Evolutionary conservation across 139 green algal species (phyloP).

Genomic region (Asterochloris erici): DNA sequence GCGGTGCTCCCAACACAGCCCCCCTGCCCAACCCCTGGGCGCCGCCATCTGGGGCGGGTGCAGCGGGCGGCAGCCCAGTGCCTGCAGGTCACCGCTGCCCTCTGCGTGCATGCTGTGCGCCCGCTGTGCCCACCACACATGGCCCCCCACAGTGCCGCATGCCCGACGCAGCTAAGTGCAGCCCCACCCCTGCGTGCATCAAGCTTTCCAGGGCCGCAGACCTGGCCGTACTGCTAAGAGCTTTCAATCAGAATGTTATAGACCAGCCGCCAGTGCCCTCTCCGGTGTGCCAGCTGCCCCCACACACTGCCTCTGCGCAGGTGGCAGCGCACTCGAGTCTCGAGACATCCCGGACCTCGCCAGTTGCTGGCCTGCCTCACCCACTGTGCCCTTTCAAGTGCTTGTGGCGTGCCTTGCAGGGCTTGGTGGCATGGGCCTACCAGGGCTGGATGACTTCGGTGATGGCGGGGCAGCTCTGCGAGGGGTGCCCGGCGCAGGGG

Average conservation of each 20-base stretch:
- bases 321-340: no score
- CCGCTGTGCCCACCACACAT: neutral
- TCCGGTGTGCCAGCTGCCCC: no score
- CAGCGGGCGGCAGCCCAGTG: neutral
- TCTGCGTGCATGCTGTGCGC: neutral
- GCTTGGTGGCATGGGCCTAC: conserved; percentile 5
- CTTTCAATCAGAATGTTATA: no score
- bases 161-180: no score
- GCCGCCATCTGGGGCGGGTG: conserved; percentile 13
- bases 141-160: no score
- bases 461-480: neutral
- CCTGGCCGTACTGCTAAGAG: no score
- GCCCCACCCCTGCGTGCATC: no score
- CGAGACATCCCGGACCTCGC: no score
- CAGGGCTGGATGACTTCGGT: conserved; percentile 1
- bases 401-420: conserved; percentile 25
- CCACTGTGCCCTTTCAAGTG: neutral
- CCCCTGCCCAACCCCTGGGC: conserved; percentile 97
- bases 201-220: no score
- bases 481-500: neutral
- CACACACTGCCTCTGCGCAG: no score
- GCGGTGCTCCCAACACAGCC: conserved; percentile 64
- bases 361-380: no score
- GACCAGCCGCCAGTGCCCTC: no score
- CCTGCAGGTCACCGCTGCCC: conserved; percentile 1